Evolutionary conservation across 2,329 filamentous ascomycete genomes (phyloP).

Genomic region (Trichophyton schoenleinii): DNA sequence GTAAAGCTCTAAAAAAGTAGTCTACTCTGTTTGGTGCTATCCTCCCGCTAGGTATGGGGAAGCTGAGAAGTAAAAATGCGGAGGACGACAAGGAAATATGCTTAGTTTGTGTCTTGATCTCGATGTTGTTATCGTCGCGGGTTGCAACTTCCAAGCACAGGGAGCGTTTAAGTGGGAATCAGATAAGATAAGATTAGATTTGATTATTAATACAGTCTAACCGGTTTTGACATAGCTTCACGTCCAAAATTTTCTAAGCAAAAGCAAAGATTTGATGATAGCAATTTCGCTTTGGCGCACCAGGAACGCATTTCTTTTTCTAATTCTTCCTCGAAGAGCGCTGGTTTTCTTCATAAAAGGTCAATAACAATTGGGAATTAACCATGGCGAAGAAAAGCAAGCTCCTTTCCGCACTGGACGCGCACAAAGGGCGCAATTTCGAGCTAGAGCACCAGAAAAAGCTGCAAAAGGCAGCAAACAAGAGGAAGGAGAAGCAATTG

Average conservation of each 20-base stretch:
- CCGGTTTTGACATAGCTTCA: slow-evolving; percentile 1
- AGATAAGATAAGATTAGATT: slow-evolving; percentile 7
- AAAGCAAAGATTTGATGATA: not conserved
- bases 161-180: not conserved
- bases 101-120: not conserved
- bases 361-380: slow-evolving; percentile 8
- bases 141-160: not conserved
- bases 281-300: not conserved
- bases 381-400: slow-evolving; percentile 44
- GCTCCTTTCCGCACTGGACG: slow-evolving; percentile 46
- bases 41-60: not conserved
- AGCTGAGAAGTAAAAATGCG: not conserved
- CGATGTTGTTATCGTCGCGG: not conserved
- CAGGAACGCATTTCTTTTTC: not conserved
- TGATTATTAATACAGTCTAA: not conserved
- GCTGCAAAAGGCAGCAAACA: slow-evolving; percentile 40
- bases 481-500: slow-evolving; percentile 25
- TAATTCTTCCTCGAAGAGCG: not conserved
- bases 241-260: slow-evolving; percentile 8
- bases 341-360: not conserved
- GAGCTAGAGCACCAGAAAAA: slow-evolving; percentile 67
- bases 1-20: no score
- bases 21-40: not conserved
- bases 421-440: slow-evolving; percentile 51
- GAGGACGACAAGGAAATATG: not conserved